Conservation (phyloP, 2,329 filamentous ascomycete genomes). For the Alternaria solani region DNA sequence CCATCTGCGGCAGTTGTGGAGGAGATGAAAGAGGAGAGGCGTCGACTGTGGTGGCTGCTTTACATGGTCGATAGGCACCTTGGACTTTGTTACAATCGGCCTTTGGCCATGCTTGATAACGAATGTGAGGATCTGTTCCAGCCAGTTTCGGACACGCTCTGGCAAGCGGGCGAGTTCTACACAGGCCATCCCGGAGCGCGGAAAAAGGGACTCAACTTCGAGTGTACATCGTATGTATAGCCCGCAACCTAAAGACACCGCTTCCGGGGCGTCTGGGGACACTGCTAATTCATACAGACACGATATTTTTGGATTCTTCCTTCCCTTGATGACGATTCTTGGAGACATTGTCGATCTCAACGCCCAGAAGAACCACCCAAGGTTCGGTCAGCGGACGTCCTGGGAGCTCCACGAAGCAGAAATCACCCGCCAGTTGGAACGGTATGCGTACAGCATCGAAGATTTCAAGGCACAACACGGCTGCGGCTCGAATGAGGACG, state of each 20-base stretch:
- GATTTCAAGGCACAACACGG: conserved; percentile 64
- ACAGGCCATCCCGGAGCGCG: conserved; percentile 53
- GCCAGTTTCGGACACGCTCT: conserved; percentile 84
- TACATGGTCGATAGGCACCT: conserved; percentile 87
- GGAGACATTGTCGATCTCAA: conserved; percentile 92
- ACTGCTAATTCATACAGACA: conserved; percentile 55
- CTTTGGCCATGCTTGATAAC: conserved; percentile 79
- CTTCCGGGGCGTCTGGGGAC: not conserved
- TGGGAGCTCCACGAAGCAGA: conserved; percentile 82
- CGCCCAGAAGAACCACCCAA: conserved; percentile 85
- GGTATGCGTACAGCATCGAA: conserved; percentile 81
- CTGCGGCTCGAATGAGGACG: conserved; percentile 45
- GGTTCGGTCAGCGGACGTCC: conserved; percentile 76
- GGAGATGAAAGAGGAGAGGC: conserved; percentile 77
- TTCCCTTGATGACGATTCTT: conserved; percentile 91
- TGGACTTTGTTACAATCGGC: conserved; percentile 89
- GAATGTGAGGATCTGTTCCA: conserved; percentile 85
- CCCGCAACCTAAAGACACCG: not conserved
- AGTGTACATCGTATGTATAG: conserved; percentile 70
- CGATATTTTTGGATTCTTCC: conserved; percentile 89
- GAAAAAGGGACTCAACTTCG: conserved; percentile 73
- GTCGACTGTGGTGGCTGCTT: conserved; percentile 91
- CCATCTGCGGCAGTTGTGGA: conserved; percentile 48
- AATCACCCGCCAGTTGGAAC: conserved; percentile 80
- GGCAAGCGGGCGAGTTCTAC: conserved; percentile 83